Evolutionary conservation across 768 basidiomycete species (phyloP), one percentile per base, ranked within the genome.

Genomic region (Fomitopsis pulvina): DNA sequence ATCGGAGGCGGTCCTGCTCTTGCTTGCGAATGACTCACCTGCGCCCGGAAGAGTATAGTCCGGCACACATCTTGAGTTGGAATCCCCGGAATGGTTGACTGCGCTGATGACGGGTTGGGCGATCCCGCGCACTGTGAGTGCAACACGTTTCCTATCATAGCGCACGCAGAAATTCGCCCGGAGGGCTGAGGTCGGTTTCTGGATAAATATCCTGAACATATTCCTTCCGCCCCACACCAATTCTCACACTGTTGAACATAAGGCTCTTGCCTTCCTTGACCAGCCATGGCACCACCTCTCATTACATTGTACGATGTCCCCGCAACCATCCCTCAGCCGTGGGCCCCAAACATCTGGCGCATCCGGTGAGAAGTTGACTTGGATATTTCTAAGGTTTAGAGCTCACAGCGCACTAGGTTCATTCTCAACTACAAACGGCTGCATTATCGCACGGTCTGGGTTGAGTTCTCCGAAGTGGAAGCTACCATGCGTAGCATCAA

Each of bases 341-440:
- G 85, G 85, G 80, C 81, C 45, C 86, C 86, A 25, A 85, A 84
- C 54, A 68, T 83, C 25, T 87, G 85, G 85, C 73, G 83, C 39
- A 76, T 88, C 54, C 70, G 86, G 84, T 81, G 46, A 27, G 68
- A 48, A 14, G 12, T 30, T 34, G 20, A 11, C 21, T 24, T 8
- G 7, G 42, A 7, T 10, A 25, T 41, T 48, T 11, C 8, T 32
- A 10, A 44, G 14, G 22, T 12, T n/a, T 50, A 16, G 39, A 47
- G 24, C 47, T 52, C 11, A 51, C 47, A 25, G 1, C 16, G 14
- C 25, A 9, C 10, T 38, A 87, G 85, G 41, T 77, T 87, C 45
- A 79, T 87, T 39, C 69, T 89, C n/a, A 89, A 89, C 60, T 87
- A 77, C 60, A 88, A 89, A 60, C 75, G 81, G 3, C 73, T 90